phyloP scores from a whole-genome alignment of 495 filamentous ascomycete species.

The Aspergillus steynii region DNA sequence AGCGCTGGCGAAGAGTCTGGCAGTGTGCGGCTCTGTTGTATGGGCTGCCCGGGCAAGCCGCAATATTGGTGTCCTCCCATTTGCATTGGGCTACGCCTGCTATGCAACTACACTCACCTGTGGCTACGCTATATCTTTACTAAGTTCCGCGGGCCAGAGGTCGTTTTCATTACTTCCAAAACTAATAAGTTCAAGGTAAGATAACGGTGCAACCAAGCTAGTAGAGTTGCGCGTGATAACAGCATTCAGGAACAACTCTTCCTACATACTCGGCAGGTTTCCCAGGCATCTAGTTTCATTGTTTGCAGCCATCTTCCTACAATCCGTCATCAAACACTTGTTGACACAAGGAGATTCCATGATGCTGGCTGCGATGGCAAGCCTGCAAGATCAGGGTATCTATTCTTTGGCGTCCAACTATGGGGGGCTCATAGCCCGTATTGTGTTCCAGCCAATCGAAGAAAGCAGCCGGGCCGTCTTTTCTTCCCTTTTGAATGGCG shows the following conservation, averaged over 20 bases:
- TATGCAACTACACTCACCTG: slow-evolving; percentile 68
- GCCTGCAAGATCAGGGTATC: slow-evolving; percentile 79
- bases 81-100: slow-evolving; percentile 81
- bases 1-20: slow-evolving; percentile 71
- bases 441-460: slow-evolving; percentile 93
- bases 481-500: slow-evolving; percentile 58
- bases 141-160: slow-evolving; percentile 38
- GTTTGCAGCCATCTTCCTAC: slow-evolving; percentile 76
- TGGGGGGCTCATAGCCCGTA: slow-evolving; percentile 82
- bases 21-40: slow-evolving; percentile 65
- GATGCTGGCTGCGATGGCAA: slow-evolving; percentile 74
- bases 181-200: slow-evolving; percentile 47
- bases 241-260: slow-evolving; percentile 24
- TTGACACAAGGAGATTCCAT: slow-evolving; percentile 93
- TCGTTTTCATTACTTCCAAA: slow-evolving; percentile 59
- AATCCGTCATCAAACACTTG: slow-evolving; percentile 84
- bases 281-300: slow-evolving; percentile 65
- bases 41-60: slow-evolving; percentile 49
- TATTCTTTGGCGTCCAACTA: slow-evolving; percentile 95
- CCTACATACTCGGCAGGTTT: slow-evolving; percentile 63
- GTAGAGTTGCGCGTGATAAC: slow-evolving; percentile 9
- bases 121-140: slow-evolving; percentile 62
- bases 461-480: slow-evolving; percentile 88
- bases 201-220: slow-evolving; percentile 12
- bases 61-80: slow-evolving; percentile 77